Conservation (phyloP, 1,284 basidiomycete genomes). For the Gymnopus androsaceus region DNA sequence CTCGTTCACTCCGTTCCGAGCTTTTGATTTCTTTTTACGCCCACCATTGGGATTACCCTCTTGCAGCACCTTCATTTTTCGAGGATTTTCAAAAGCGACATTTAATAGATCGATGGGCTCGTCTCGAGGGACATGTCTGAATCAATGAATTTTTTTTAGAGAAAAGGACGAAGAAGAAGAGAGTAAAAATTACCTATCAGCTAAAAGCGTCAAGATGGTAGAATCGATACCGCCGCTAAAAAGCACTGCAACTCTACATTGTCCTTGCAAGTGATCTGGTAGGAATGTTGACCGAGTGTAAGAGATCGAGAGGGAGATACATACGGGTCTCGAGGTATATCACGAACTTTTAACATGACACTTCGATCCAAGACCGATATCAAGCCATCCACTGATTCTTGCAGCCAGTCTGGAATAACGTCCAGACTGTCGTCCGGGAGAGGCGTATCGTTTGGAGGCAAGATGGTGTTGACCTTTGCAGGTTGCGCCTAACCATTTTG, state of each 20-base stretch:
- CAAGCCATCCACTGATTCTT: constrained; percentile 49
- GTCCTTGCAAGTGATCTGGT: constrained; percentile 28
- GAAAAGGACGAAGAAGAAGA: constrained; percentile 4
- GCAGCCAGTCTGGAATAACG: constrained; percentile 47
- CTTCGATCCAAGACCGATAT: constrained; percentile 58
- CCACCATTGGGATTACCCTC: constrained; percentile 47
- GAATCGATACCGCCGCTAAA: constrained; percentile 98
- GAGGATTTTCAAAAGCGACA: constrained; percentile 94
- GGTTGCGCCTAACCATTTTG: constrained; percentile 42
- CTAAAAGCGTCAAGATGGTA: constrained; percentile 79
- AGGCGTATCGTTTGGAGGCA: constrained; percentile 49
- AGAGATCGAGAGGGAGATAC: constrained; percentile 19
- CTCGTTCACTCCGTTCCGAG: neutral
- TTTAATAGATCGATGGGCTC: constrained; percentile 95
- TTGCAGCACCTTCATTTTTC: constrained; percentile 55
- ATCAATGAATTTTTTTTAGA: constrained; percentile 1
- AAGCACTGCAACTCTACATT: constrained; percentile 78
- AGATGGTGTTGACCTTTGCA: constrained; percentile 44
- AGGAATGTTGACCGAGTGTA: too few species aligned
- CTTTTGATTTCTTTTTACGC: constrained; percentile 37
- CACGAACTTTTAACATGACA: constrained; percentile 58
- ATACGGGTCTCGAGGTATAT: constrained; percentile 51
- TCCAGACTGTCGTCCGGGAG: constrained; percentile 36
- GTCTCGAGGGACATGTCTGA: constrained; percentile 65
- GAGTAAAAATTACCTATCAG: constrained; percentile 55